Evolutionary conservation across 2,329 filamentous ascomycete species (phyloP).

Genomic region (Verticillium tricorpus): DNA sequence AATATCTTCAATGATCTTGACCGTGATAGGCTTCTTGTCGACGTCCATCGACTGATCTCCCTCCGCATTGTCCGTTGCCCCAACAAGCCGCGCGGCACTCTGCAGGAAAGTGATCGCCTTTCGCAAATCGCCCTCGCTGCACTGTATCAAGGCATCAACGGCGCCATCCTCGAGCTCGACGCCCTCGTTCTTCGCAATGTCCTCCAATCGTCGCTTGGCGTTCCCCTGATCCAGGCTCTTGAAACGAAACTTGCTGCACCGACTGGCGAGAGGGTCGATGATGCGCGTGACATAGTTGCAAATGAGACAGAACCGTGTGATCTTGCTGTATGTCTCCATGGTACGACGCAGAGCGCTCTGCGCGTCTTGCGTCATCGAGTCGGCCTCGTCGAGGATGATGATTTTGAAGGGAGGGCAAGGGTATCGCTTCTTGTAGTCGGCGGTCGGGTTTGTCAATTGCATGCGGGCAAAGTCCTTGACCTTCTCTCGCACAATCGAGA

Average conservation of each 20-base stretch:
- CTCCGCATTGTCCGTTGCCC: conserved; percentile 52
- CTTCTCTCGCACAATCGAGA: conserved; percentile 94
- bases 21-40: conserved; percentile 60
- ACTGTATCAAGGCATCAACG: conserved; percentile 76
- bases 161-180: conserved; percentile 75
- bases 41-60: conserved; percentile 60
- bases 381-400: conserved; percentile 95
- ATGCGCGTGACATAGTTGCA: conserved; percentile 99
- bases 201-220: conserved; percentile 70
- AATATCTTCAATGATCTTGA: conserved; percentile 85
- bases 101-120: conserved; percentile 97
- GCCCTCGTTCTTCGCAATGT: conserved; percentile 77
- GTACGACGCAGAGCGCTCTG: conserved; percentile 88
- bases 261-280: conserved; percentile 88
- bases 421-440: conserved; percentile 65
- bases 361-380: conserved; percentile 98
- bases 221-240: conserved; percentile 89
- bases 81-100: conserved; percentile 84
- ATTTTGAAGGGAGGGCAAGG: conserved; percentile 99
- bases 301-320: conserved; percentile 94
- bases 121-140: conserved; percentile 88
- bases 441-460: conserved; percentile 79
- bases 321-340: conserved; percentile 97
- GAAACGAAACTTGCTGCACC: conserved; percentile 97
- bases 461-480: conserved; percentile 97